Conservation (phyloP, 2,329 filamentous ascomycete genomes). For the Chaetomium sp. region DNA sequence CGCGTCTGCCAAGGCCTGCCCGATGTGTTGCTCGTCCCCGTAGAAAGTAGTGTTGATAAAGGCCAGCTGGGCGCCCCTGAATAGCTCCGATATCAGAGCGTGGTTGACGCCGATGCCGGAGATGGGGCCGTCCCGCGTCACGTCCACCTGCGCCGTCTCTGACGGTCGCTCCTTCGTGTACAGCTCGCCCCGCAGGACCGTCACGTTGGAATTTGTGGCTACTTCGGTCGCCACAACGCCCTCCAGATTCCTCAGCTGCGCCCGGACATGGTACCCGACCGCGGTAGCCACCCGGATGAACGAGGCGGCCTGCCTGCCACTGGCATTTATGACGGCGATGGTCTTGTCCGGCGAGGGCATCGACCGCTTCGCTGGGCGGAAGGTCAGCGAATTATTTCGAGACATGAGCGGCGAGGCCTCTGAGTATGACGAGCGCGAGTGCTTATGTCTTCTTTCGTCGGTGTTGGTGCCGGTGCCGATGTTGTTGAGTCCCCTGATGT, state of each 20-base stretch:
- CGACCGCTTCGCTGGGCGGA: conserved; percentile 60
- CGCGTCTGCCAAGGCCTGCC: conserved; percentile 83
- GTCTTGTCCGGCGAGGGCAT: conserved; percentile 70
- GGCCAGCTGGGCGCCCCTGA: conserved; percentile 80
- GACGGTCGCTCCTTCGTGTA: conserved; percentile 58
- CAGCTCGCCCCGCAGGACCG: conserved; percentile 64
- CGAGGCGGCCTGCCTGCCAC: conserved; percentile 92
- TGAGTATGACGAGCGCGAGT: conserved; percentile 64
- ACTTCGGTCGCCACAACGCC: conserved; percentile 89
- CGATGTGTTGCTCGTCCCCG: conserved; percentile 90
- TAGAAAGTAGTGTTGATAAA: conserved; percentile 99
- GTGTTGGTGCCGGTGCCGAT: background rate
- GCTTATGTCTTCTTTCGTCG: conserved; percentile 54
- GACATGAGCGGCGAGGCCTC: conserved; percentile 60
- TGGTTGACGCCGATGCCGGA: conserved; percentile 69
- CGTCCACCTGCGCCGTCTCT: conserved; percentile 55
- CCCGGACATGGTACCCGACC: conserved; percentile 89
- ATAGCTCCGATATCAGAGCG: conserved; percentile 73
- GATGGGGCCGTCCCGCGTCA: conserved; percentile 68
- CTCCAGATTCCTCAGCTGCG: conserved; percentile 84
- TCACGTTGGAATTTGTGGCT: conserved; percentile 74
- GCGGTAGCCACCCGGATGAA: conserved; percentile 92
- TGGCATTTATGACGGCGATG: conserved; percentile 93
- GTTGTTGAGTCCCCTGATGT: conserved; percentile 34
- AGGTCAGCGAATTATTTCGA: conserved; percentile 62